These are phyloP conservation scores for Isatis lusitanica DNA, from an alignment of 441 rosid genomes.

Conservation along the genomic window DNA sequence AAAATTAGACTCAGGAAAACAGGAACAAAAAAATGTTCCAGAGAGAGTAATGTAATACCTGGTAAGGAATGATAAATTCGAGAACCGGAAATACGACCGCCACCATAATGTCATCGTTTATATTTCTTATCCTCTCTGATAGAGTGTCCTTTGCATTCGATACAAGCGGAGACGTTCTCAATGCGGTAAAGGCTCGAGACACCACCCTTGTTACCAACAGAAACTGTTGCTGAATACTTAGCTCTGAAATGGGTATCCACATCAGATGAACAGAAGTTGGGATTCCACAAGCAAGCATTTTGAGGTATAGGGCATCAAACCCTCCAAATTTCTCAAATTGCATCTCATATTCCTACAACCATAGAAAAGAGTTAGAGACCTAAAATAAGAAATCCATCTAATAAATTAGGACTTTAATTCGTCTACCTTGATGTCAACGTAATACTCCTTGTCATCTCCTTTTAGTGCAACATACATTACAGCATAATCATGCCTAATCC, in stretches of 20 bases:
- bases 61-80: constrained; percentile 73
- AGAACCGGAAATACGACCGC: constrained; percentile 62
- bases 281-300: constrained; percentile 85
- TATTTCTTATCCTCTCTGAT: constrained; percentile 47
- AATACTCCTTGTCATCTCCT: constrained; percentile 83
- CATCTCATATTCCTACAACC: constrained; percentile 81
- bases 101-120: constrained; percentile 80
- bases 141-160: constrained; percentile 53
- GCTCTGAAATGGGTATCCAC: constrained; percentile 94
- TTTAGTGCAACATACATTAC: constrained; percentile 76
- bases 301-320: constrained; percentile 87
- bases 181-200: constrained; percentile 51
- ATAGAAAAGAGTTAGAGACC: constrained; percentile 38
- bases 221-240: constrained; percentile 75
- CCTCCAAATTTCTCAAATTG: constrained; percentile 89
- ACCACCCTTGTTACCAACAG: constrained; percentile 55
- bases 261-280: constrained; percentile 84
- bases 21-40: not conserved
- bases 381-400: constrained; percentile 7
- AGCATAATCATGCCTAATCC: constrained; percentile 96
- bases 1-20: constrained; percentile 8
- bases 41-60: constrained; percentile 50
- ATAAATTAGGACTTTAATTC: constrained; percentile 19
- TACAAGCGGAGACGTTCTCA: constrained; percentile 55
- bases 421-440: constrained; percentile 74